Evolutionary conservation across 2,329 filamentous ascomycete genomes (phyloP).

Genomic region (Helotiales sp.): DNA sequence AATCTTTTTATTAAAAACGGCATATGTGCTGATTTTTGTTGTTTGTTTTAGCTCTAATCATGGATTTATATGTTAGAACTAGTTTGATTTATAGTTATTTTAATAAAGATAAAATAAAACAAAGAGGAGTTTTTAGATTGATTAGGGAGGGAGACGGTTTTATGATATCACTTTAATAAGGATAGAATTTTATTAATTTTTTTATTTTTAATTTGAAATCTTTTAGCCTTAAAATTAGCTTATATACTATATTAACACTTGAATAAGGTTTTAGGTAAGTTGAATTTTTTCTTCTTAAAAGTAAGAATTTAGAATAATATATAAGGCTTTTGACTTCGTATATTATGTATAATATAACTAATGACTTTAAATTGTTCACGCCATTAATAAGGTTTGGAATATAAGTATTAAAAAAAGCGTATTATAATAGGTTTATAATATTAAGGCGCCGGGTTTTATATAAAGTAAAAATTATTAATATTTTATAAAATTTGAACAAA

Average conservation of each 20-base stretch:
- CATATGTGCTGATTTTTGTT: too few relatives aligned
- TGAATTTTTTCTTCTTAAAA: conserved; percentile 26
- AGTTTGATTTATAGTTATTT: background rate
- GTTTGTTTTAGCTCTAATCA: too few relatives aligned
- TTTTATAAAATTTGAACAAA: conserved; percentile 31
- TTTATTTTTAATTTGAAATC: background rate
- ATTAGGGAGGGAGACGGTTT: background rate
- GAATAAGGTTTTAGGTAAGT: conserved; percentile 21
- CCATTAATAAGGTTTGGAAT: conserved; percentile 26
- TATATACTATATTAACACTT: background rate
- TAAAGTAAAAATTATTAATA: conserved; percentile 21
- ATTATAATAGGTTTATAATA: conserved; percentile 29
- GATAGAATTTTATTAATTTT: background rate
- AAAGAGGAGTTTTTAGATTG: background rate
- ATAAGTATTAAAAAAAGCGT: conserved; percentile 24
- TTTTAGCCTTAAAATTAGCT: background rate
- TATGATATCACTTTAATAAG: background rate
- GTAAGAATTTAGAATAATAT: conserved; percentile 24
- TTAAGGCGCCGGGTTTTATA: conserved; percentile 19
- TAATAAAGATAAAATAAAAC: background rate
- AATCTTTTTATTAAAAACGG: conserved; percentile 19
- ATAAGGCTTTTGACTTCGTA: conserved; percentile 26
- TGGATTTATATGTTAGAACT: background rate
- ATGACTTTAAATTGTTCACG: conserved; percentile 29
- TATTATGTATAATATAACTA: conserved; percentile 28